Conservation (phyloP, 2,329 filamentous ascomycete species). For the Sclerotinia sclerotiorum region DNA sequence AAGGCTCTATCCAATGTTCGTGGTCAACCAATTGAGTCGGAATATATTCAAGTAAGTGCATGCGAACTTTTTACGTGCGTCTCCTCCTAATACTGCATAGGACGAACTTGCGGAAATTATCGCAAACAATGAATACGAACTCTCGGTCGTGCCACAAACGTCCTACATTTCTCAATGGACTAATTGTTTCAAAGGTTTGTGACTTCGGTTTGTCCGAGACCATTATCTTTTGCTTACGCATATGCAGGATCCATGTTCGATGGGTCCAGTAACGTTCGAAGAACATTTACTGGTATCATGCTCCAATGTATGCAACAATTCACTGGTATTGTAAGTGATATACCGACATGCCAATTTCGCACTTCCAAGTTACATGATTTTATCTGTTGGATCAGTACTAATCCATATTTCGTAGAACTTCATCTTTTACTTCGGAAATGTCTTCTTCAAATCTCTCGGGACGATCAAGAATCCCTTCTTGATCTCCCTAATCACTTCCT, state of each 20-base stretch:
- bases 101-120: conserved; percentile 80
- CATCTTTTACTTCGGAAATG: conserved; percentile 84
- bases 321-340: conserved; percentile 56
- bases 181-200: conserved; percentile 64
- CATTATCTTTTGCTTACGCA: conserved; percentile 72
- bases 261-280: conserved; percentile 56
- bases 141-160: conserved; percentile 62
- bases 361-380: background rate
- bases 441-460: conserved; percentile 77
- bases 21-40: conserved; percentile 69
- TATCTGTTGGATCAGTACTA: background rate
- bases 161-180: conserved; percentile 69
- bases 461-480: conserved; percentile 78
- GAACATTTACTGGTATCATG: conserved; percentile 68
- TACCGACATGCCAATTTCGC: background rate
- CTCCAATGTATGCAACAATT: conserved; percentile 80
- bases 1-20: conserved; percentile 65
- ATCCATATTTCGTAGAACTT: conserved; percentile 57
- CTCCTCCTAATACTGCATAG: background rate
- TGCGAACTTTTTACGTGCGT: background rate
- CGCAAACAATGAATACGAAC: conserved; percentile 86
- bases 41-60: conserved; percentile 61
- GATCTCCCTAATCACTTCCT: conserved; percentile 80
- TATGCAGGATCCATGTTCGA: conserved; percentile 18
- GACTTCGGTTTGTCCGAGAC: conserved; percentile 60